Percentiles rank a stretch among this genome's conserved stretches.
phyloP scores from a whole-genome alignment of 2,329 filamentous ascomycete species.

The Fusarium succisae region DNA sequence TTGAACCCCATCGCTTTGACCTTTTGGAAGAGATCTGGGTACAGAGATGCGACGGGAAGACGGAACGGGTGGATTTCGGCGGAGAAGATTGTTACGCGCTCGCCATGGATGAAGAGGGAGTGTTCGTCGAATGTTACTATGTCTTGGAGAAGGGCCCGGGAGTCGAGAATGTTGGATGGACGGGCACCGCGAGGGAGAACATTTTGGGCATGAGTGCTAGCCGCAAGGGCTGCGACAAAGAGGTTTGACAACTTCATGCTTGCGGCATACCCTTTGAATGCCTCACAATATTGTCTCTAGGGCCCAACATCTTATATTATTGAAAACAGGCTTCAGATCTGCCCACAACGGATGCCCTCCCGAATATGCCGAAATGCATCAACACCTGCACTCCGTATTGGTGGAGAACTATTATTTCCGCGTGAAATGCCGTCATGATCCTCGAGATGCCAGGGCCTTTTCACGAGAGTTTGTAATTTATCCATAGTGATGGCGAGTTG shows the following conservation, averaged over 20 bases:
- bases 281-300: accelerated
- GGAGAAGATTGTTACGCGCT: slow-evolving; percentile 76
- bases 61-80: slow-evolving; percentile 78
- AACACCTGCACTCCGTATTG: slow-evolving; percentile 14
- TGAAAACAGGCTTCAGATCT: neutral
- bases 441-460: neutral
- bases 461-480: slow-evolving; percentile 19
- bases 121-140: slow-evolving; percentile 76
- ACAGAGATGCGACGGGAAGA: slow-evolving; percentile 57
- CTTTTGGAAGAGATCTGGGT: slow-evolving; percentile 83
- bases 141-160: slow-evolving; percentile 45
- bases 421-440: neutral
- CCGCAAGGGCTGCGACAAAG: slow-evolving; percentile 1
- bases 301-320: neutral
- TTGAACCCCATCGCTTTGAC: slow-evolving; percentile 84
- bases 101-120: slow-evolving; percentile 74
- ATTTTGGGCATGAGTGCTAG: slow-evolving; percentile 14
- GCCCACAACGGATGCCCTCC: slow-evolving; percentile 5
- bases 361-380: slow-evolving; percentile 9
- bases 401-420: slow-evolving; percentile 23
- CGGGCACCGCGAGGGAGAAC: slow-evolving; percentile 25
- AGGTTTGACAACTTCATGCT: slow-evolving; percentile 26
- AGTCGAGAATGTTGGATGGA: slow-evolving; percentile 36
- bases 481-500: slow-evolving; percentile 10
- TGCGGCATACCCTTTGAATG: neutral